phyloP scores from a whole-genome alignment of 352 stramenopile genomes.

The Ophiocytium majus region DNA sequence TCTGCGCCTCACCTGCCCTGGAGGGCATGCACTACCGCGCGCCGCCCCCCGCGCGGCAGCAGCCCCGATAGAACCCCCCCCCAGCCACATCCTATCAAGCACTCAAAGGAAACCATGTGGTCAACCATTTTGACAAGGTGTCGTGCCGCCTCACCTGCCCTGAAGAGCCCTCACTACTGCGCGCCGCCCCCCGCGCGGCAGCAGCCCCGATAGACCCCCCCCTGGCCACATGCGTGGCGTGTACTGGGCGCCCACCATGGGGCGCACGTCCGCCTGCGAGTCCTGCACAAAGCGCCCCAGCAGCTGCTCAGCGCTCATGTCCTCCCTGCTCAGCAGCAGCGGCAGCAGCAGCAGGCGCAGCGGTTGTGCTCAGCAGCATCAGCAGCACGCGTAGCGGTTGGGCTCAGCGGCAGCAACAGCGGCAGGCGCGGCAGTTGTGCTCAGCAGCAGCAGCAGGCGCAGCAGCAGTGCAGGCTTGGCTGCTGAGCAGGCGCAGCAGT shows the following conservation, averaged over 20 bases:
- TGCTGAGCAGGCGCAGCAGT: too few relatives aligned
- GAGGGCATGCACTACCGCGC: conserved; percentile 42
- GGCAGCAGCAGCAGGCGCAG: background rate
- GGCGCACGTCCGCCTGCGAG: conserved; percentile 21
- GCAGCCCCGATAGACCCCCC: conserved; percentile 32
- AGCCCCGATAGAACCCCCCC: too few relatives aligned
- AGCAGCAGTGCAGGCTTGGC: too few relatives aligned
- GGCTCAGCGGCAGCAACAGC: too few relatives aligned
- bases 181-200: conserved; percentile 33
- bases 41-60: conserved; percentile 28
- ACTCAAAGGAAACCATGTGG: too few relatives aligned
- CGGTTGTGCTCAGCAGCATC: too few relatives aligned
- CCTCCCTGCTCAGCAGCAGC: conserved; percentile 9
- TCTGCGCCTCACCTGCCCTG: background rate
- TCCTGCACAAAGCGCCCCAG: conserved; percentile 45
- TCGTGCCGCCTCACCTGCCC: background rate
- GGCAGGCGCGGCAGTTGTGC: too few relatives aligned
- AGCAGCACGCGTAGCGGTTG: too few relatives aligned
- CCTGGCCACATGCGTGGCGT: conserved; percentile 44
- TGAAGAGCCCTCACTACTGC: conserved; percentile 42
- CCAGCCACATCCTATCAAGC: too few relatives aligned
- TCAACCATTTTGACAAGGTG: too few relatives aligned
- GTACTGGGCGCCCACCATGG: conserved; percentile 49
- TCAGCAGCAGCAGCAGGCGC: too few relatives aligned
- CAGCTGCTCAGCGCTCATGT: conserved; percentile 45